These are phyloP conservation scores for Phlegmacium glaucopus DNA, from an alignment of 768 basidiomycete genomes.

Conservation along the genomic window DNA sequence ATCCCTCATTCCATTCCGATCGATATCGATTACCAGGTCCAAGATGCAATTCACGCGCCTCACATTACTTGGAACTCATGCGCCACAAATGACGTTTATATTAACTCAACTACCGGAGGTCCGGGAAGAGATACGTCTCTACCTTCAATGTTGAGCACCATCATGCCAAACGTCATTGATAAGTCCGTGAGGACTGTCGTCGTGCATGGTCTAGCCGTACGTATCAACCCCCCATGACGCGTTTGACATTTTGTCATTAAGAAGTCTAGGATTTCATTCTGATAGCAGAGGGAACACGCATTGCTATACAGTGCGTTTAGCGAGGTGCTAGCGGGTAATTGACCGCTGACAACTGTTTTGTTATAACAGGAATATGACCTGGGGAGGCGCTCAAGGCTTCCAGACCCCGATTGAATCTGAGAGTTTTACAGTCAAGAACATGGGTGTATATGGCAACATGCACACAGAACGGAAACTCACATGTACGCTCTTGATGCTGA, in stretches of 20 bases:
- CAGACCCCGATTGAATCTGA: constrained; percentile 58
- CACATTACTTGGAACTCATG: constrained; percentile 58
- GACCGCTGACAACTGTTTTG: not conserved
- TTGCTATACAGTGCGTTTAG: constrained; percentile 42
- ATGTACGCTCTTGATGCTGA: constrained; percentile 37
- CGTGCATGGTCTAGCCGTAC: constrained; percentile 62
- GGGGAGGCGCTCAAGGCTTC: constrained; percentile 65
- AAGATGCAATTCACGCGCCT: constrained; percentile 63
- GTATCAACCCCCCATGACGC: constrained; percentile 17
- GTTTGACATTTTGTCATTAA: not conserved
- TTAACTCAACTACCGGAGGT: constrained; percentile 34
- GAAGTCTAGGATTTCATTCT: constrained; percentile 35
- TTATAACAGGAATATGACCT: constrained; percentile 43
- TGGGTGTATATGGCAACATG: constrained; percentile 59
- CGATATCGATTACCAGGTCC: constrained; percentile 33
- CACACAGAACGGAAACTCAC: constrained; percentile 64
- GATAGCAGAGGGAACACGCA: constrained; percentile 45
- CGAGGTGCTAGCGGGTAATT: not conserved
- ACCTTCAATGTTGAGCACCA: constrained; percentile 51
- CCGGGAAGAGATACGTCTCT: constrained; percentile 49
- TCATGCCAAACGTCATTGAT: constrained; percentile 68
- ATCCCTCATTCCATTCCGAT: constrained; percentile 30
- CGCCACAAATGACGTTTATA: constrained; percentile 48
- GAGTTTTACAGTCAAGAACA: constrained; percentile 57
- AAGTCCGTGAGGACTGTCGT: constrained; percentile 62